Evolutionary conservation across 352 stramenopile genomes (phyloP), one percentile per base, ranked within the genome.

Genomic region (Phytophthora megakarya): DNA sequence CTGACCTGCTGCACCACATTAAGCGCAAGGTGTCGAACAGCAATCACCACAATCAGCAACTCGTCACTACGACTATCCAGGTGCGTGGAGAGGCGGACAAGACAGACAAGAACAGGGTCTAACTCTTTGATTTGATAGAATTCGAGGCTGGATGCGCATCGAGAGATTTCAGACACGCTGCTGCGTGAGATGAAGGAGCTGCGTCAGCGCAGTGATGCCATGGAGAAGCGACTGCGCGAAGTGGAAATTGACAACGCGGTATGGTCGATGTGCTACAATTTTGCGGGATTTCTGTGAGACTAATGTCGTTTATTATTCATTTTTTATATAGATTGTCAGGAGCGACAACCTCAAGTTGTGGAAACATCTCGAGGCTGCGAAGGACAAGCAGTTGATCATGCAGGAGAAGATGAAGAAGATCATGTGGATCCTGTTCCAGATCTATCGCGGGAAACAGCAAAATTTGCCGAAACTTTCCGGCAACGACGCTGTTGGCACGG

Each of bases 371-470:
- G 86, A 93, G 59, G 65, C 79, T 0, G 82, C 88, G 35, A 94
- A 96, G 61, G 86, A 96, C 65, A 94, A 95, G 52, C 88, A 96
- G 67, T 54, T 95, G 64, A 78, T 95, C 37, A 96, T 96, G 88
- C 86, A 96, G 55, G 86, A 93, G 55, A 96, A 96, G 65, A 92
- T 96, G 72, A 94, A 96, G 73, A 96, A 96, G 73, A 96, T 96
- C 56, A 90, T 96, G 81, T 96, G 86, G 86, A 92, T 96, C 25
- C 55, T 96, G 42, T 96, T 92, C 59, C 86, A 96, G 70, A 95
- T 96, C 67, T 95, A 95, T 67, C 85, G 87, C 8, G 82, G 84
- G 57, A 95, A 95, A 50, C 83, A 92, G 37, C 72, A 76, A 21
- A 77, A 72, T 8, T 75, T 95, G 12, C 85, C 87, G 22, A 94